phyloP scores from a whole-genome alignment of 805 yeast species.

The Myxozyma sirexii region DNA sequence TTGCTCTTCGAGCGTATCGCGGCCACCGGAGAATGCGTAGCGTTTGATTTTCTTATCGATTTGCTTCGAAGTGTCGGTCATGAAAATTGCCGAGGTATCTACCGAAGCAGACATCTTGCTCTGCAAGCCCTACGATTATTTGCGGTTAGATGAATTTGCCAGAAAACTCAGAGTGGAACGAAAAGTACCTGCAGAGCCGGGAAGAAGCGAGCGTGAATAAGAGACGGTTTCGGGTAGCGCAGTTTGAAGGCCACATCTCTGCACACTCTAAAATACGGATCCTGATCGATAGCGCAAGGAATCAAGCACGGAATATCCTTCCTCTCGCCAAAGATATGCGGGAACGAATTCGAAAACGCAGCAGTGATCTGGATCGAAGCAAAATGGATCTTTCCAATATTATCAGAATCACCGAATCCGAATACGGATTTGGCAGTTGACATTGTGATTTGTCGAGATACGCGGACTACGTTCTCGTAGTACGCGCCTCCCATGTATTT shows the following conservation, averaged over 20 bases:
- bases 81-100: conserved; percentile 85
- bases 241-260: conserved; percentile 96
- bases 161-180: background rate
- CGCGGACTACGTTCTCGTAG: conserved; percentile 90
- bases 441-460: conserved; percentile 91
- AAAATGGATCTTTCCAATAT: conserved; percentile 92
- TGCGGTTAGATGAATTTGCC: background rate
- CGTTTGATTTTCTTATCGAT: conserved; percentile 93
- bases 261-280: conserved; percentile 96
- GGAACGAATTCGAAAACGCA: conserved; percentile 94
- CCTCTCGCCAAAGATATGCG: conserved; percentile 84
- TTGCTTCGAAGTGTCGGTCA: conserved; percentile 92
- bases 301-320: conserved; percentile 92
- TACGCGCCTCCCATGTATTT: conserved; percentile 91
- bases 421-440: conserved; percentile 97
- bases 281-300: conserved; percentile 99
- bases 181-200: conserved; percentile 61
- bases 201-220: conserved; percentile 93
- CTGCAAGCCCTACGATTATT: conserved; percentile 77
- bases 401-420: conserved; percentile 92
- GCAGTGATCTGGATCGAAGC: conserved; percentile 96
- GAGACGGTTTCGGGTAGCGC: conserved; percentile 85
- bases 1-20: conserved; percentile 85
- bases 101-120: conserved; percentile 97
- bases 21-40: conserved; percentile 95